Percentiles rank a stretch among this genome's conserved stretches.
Evolutionary conservation across 192 early-diverging fungal species (phyloP).

Genomic region (Funneliformis geosporum): DNA sequence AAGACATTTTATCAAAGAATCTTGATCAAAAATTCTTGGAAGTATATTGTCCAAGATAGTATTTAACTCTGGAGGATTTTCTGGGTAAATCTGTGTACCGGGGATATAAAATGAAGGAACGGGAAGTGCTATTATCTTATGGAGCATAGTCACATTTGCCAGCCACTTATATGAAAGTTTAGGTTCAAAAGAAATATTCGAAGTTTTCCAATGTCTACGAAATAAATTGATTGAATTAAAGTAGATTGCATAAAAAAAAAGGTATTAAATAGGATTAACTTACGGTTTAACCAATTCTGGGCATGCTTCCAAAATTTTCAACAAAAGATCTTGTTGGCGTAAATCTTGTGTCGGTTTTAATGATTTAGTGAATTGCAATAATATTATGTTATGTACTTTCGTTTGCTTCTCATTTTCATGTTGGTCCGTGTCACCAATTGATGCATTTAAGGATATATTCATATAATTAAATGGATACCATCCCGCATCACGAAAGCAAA

Average conservation of each 20-base stretch:
- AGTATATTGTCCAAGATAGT: conserved; percentile 71
- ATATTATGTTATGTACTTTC: conserved; percentile 56
- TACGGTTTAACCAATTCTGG: conserved; percentile 77
- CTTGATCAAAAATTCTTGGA: conserved; percentile 57
- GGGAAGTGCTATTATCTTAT: conserved; percentile 67
- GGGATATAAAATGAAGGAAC: conserved; percentile 59
- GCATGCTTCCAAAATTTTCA: conserved; percentile 65
- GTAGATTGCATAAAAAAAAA: not conserved
- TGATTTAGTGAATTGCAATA: conserved; percentile 54
- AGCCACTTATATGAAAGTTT: conserved; percentile 70
- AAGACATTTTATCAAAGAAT: conserved; percentile 57
- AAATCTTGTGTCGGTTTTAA: conserved; percentile 67
- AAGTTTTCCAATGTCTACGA: conserved; percentile 64
- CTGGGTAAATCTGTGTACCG: conserved; percentile 40
- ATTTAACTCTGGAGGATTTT: conserved; percentile 57
- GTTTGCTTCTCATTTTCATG: conserved; percentile 35
- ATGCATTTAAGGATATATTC: not conserved
- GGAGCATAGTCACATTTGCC: conserved; percentile 73
- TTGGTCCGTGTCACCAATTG: not conserved
- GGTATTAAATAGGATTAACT: conserved; percentile 30
- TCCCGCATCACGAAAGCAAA: conserved; percentile 73
- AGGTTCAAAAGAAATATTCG: conserved; percentile 69
- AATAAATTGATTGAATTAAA: not conserved
- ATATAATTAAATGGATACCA: conserved; percentile 68
- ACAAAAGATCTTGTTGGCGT: conserved; percentile 65